phyloP scores from a whole-genome alignment of 805 yeast species.

The Komagataella ulmi region DNA sequence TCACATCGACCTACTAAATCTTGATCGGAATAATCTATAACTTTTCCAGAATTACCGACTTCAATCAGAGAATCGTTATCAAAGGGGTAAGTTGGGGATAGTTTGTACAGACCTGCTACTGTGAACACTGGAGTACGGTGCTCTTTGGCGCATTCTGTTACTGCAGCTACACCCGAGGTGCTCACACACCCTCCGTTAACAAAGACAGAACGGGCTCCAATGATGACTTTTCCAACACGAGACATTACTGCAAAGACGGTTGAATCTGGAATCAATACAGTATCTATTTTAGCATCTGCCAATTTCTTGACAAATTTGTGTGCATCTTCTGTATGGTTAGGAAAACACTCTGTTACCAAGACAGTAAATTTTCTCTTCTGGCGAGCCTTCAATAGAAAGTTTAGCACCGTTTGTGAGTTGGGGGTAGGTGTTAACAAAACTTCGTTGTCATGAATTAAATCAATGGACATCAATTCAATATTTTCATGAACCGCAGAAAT shows the following conservation, averaged over 20 bases:
- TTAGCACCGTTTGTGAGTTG: slow-evolving; percentile 75
- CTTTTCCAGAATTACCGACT: slow-evolving; percentile 89
- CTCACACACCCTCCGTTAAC: slow-evolving; percentile 94
- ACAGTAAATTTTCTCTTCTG: slow-evolving; percentile 87
- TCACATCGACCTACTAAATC: slow-evolving; percentile 59
- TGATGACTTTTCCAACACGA: slow-evolving; percentile 88
- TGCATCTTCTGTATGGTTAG: slow-evolving; percentile 70
- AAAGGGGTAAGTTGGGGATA: slow-evolving; percentile 87
- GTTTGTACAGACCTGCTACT: slow-evolving; percentile 86
- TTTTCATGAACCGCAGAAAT: slow-evolving; percentile 82
- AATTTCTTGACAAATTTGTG: slow-evolving; percentile 69
- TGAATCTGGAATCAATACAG: slow-evolving; percentile 86
- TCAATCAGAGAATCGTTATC: slow-evolving; percentile 75
- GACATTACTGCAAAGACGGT: slow-evolving; percentile 94
- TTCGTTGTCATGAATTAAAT: slow-evolving; percentile 88
- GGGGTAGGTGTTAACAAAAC: slow-evolving; percentile 88
- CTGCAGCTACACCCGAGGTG: slow-evolving; percentile 82
- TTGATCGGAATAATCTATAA: slow-evolving; percentile 62
- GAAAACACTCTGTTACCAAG: slow-evolving; percentile 81
- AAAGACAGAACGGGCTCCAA: slow-evolving; percentile 86
- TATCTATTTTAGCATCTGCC: slow-evolving; percentile 77
- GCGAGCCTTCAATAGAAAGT: slow-evolving; percentile 76
- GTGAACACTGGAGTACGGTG: slow-evolving; percentile 94
- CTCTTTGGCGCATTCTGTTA: slow-evolving; percentile 91
- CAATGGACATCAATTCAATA: slow-evolving; percentile 81